Evolutionary conservation across 352 stramenopile genomes (phyloP), one percentile per base, ranked within the genome.

Genomic region (Blastocystis sp.): DNA sequence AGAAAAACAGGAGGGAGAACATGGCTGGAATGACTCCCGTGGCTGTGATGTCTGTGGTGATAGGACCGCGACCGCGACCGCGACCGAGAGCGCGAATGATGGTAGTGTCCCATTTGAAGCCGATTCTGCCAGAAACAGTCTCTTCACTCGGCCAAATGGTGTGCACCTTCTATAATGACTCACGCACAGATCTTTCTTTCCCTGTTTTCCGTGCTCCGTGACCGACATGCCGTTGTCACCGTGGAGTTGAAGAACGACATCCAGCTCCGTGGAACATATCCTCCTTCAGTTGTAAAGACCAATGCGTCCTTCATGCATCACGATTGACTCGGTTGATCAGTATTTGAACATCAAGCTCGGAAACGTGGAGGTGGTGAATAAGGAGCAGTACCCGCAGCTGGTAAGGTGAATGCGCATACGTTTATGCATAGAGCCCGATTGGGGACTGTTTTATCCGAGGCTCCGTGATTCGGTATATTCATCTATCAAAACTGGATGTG

Each of bases 231-330:
- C 48, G 67, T 79, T 19, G 93, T 99, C 52, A 95, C 94, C 4
- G 95, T 99, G 28, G 97, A 99, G 91, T 92, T 99, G 52, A 99
- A 99, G 92, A 99, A 99, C 90, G 96, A 98, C 89, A 94, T 99
- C 10, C 28, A 88, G 45, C 41, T 91, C 9, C 61, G 61, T n/a
- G 89, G 89, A 53, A 79, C 67, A 88, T 88, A 88, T 88, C 78
- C 78, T 78, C 52, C 28, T 77, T 21, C n/a, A 2, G 7, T 69
- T 28, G 0, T 43, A 17, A 45, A 48, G 14, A 41, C 2, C 3
- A 76, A 17, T 19, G 41, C 17, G 67, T 93, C 96, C 69, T 92
- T 98, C 38, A 97, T 96, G 56, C 14, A 95, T 95, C 48, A 97
- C 92, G 52, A 91, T 99, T 40, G 94, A 99, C 91, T 97, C 93